These are phyloP conservation scores for Apiospora hydei DNA, from an alignment of 2,329 filamentous ascomycete genomes.

Conservation along the genomic window DNA sequence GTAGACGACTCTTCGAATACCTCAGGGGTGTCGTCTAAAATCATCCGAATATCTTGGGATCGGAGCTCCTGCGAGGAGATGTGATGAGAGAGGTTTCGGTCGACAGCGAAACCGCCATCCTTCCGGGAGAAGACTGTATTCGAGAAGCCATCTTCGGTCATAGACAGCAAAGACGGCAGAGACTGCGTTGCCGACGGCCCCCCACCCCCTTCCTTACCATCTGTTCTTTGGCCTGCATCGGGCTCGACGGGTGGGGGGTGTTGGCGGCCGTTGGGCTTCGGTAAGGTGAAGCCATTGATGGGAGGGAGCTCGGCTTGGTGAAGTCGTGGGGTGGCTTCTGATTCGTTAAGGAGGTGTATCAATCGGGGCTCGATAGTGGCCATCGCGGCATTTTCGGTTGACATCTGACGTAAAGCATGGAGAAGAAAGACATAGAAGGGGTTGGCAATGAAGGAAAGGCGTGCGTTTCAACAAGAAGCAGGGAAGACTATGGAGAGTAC, in stretches of 20 bases:
- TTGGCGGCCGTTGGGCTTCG: constrained; percentile 50
- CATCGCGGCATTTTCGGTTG: constrained; percentile 55
- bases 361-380: constrained; percentile 72
- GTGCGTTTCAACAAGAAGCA: constrained; percentile 28
- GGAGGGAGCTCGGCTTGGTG: constrained; percentile 61
- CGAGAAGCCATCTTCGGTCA: constrained; percentile 37
- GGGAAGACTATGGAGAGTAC: constrained; percentile 27
- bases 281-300: constrained; percentile 55
- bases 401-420: constrained; percentile 47
- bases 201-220: constrained; percentile 42
- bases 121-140: constrained; percentile 32
- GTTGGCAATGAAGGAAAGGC: constrained; percentile 21
- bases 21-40: constrained; percentile 54
- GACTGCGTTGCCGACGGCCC: constrained; percentile 39
- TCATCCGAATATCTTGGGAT: constrained; percentile 52
- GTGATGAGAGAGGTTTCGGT: constrained; percentile 37
- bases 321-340: constrained; percentile 54
- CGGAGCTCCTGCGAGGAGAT: constrained; percentile 53
- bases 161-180: constrained; percentile 37
- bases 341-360: constrained; percentile 70
- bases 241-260: constrained; percentile 58
- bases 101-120: constrained; percentile 31
- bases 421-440: constrained; percentile 34
- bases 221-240: constrained; percentile 52
- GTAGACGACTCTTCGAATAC: constrained; percentile 52